Percentiles rank a stretch among this genome's conserved stretches.
phyloP scores from a whole-genome alignment of 768 basidiomycete genomes.

The Suillus lakei region DNA sequence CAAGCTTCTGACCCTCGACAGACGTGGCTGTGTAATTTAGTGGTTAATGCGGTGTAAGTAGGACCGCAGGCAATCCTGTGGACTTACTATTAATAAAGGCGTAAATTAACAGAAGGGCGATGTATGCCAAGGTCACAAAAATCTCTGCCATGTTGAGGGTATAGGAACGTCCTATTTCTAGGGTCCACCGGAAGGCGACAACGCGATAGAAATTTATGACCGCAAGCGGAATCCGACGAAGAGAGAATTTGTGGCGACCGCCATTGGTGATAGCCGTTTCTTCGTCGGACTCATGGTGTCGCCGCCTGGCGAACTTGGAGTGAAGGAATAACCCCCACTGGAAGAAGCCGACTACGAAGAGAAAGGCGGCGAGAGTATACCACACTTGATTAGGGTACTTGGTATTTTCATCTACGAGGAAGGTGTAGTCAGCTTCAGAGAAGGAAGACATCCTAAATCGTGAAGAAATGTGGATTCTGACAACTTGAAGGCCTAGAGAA shows the following conservation, averaged over 20 bases:
- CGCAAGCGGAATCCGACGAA: slow-evolving; percentile 43
- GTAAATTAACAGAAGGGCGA: slow-evolving; percentile 48
- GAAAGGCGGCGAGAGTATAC: slow-evolving; percentile 20
- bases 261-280: slow-evolving; percentile 15
- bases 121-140: slow-evolving; percentile 50
- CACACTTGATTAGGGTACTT: slow-evolving; percentile 20
- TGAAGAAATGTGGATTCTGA: background rate
- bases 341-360: slow-evolving; percentile 24
- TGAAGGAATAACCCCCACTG: slow-evolving; percentile 31
- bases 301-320: slow-evolving; percentile 21
- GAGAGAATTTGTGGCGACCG: slow-evolving; percentile 39
- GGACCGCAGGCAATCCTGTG: slow-evolving; percentile 17
- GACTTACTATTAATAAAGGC: slow-evolving; percentile 48
- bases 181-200: slow-evolving; percentile 51
- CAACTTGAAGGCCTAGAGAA: background rate
- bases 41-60: background rate
- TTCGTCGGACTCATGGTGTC: slow-evolving; percentile 16
- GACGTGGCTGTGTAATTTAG: slow-evolving; percentile 9
- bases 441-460: slow-evolving; percentile 9
- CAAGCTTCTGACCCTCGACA: slow-evolving; percentile 7
- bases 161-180: slow-evolving; percentile 47
- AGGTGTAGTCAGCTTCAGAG: background rate
- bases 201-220: slow-evolving; percentile 50
- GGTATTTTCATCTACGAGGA: background rate
- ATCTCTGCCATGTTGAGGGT: slow-evolving; percentile 48